Percentiles rank a stretch among this genome's conserved stretches.
Evolutionary conservation across 192 early-diverging fungal species (phyloP).

Genomic region (Coemansia sp.): DNA sequence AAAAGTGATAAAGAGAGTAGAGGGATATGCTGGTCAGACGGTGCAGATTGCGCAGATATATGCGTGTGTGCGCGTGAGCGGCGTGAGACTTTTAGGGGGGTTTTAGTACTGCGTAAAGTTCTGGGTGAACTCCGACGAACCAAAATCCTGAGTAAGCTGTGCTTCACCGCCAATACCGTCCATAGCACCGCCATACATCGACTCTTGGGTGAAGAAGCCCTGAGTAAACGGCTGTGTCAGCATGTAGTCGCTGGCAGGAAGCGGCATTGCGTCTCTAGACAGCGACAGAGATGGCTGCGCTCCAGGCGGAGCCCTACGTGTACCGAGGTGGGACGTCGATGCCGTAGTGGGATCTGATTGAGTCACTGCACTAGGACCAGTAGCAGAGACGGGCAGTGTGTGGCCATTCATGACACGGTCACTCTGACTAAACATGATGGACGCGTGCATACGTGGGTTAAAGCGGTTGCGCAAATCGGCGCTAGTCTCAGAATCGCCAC

Average conservation of each 20-base stretch:
- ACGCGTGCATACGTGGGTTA: conserved; percentile 46
- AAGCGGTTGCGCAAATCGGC: conserved; percentile 18
- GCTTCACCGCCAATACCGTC: conserved; percentile 12
- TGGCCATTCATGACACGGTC: conserved; percentile 35
- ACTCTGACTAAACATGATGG: conserved; percentile 50
- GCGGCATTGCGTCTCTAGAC: background rate
- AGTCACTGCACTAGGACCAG: background rate
- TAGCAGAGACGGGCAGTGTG: background rate
- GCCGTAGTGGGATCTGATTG: background rate
- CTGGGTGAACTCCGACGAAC: conserved; percentile 39
- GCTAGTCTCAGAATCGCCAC: background rate
- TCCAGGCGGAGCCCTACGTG: background rate
- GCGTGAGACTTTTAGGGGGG: no score
- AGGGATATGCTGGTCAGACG: no score
- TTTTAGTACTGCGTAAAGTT: conserved; percentile 46
- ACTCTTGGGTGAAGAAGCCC: conserved; percentile 32
- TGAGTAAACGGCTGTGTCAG: conserved; percentile 33
- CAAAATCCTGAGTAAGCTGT: conserved; percentile 30
- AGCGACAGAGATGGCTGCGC: background rate
- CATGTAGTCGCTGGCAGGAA: conserved; percentile 7
- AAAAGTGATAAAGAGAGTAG: no score
- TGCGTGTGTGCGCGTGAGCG: no score
- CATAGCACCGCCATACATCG: conserved; percentile 8
- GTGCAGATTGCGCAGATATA: no score
- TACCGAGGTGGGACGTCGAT: background rate